Conservation (phyloP, 2,329 filamentous ascomycete species). For the Penicillium sp. region DNA sequence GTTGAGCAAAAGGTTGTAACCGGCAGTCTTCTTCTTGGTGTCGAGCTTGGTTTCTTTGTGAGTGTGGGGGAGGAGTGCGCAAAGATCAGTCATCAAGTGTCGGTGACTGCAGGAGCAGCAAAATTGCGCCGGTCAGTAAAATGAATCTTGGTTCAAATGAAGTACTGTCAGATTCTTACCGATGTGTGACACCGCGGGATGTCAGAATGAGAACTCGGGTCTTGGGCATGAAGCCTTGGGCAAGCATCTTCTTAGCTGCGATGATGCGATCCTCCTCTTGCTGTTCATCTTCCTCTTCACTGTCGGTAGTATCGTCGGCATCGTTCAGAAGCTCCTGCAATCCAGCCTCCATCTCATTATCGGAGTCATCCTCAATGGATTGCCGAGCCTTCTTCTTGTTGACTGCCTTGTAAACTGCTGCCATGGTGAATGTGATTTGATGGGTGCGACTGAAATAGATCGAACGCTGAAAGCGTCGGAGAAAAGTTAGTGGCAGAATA, state of each 20-base stretch:
- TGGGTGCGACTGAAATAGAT: conserved; percentile 11
- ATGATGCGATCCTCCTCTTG: conserved; percentile 25
- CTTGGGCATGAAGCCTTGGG: conserved; percentile 43
- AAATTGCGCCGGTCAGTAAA: conserved; percentile 15
- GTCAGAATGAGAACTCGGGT: conserved; percentile 81
- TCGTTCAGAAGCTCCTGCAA: conserved; percentile 38
- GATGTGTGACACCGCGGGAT: conserved; percentile 86
- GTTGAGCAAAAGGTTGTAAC: conserved; percentile 72
- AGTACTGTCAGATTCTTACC: conserved; percentile 51
- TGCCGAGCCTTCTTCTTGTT: conserved; percentile 56
- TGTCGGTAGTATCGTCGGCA: conserved; percentile 40
- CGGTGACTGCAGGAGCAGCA: conserved; percentile 65
- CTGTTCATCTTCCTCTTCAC: conserved; percentile 35
- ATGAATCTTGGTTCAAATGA: not conserved
- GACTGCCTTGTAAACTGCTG: conserved; percentile 72
- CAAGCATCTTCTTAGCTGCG: conserved; percentile 33
- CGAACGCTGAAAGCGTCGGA: conserved; percentile 19
- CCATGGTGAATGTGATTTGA: conserved; percentile 52
- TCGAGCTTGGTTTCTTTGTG: conserved; percentile 97
- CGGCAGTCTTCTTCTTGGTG: conserved; percentile 71
- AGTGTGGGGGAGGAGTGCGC: conserved; percentile 83
- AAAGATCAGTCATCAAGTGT: conserved; percentile 86
- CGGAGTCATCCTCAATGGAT: conserved; percentile 50
- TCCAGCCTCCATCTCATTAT: conserved; percentile 42
- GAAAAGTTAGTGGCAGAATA: conserved; percentile 41